Conservation (phyloP, 2,329 filamentous ascomycete species). For the Fusarium humuli region DNA sequence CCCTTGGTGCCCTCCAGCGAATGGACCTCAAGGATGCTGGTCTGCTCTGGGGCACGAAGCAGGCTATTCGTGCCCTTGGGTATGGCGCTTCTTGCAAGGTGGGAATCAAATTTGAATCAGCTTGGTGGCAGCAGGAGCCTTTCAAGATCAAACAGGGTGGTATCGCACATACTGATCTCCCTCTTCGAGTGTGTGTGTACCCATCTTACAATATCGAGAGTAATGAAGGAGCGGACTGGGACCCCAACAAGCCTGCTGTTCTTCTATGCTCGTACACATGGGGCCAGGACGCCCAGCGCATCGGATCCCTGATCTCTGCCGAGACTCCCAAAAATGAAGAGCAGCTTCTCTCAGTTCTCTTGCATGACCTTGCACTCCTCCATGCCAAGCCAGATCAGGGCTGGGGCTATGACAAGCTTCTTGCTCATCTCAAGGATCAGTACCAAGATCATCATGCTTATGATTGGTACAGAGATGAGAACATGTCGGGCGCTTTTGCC, state of each 20-base stretch:
- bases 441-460: conserved; percentile 36
- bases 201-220: conserved; percentile 47
- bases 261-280: conserved; percentile 41
- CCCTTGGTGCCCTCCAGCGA: conserved; percentile 26
- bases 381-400: neutral
- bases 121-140: conserved; percentile 41
- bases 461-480: conserved; percentile 40
- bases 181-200: conserved; percentile 50
- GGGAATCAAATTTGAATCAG: conserved; percentile 50
- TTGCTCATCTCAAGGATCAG: neutral
- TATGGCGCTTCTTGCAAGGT: conserved; percentile 49
- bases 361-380: neutral
- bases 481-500: conserved; percentile 42
- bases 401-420: neutral
- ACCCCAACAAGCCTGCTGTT: conserved; percentile 18
- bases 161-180: conserved; percentile 43
- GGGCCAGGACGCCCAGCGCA: conserved; percentile 38
- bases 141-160: conserved; percentile 29
- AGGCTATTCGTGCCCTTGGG: conserved; percentile 48
- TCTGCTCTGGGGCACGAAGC: conserved; percentile 46
- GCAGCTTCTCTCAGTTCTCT: neutral
- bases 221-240: conserved; percentile 1
- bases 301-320: conserved; percentile 26
- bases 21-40: conserved; percentile 43
- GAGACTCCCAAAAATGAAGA: neutral